Evolutionary conservation across 495 filamentous ascomycete species (phyloP).

Genomic region (Penicillium chermesinum): DNA sequence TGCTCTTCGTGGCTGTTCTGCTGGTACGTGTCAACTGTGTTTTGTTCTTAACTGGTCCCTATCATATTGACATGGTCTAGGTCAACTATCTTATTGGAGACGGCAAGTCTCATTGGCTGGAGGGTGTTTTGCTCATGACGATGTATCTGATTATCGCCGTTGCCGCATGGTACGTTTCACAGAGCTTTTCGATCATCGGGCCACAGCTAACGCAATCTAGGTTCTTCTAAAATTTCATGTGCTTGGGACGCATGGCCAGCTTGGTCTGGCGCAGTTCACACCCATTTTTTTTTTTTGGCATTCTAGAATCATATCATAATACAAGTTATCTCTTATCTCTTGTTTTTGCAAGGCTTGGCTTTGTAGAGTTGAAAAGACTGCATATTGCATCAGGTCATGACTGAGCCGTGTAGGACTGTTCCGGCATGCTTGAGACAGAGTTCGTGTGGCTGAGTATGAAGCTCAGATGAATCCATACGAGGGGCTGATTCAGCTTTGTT

Average conservation of each 20-base stretch:
- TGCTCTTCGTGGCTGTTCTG: constrained; percentile 72
- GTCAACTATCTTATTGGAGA: constrained; percentile 78
- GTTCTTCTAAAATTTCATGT: not conserved
- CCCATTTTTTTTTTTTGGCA: not conserved
- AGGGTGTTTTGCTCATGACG: constrained; percentile 68
- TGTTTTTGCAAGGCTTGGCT: too few relatives aligned
- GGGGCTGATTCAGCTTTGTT: too few relatives aligned
- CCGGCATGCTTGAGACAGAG: too few relatives aligned
- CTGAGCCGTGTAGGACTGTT: too few relatives aligned
- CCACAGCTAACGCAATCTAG: not conserved
- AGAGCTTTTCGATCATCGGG: not conserved
- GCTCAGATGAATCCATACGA: too few relatives aligned
- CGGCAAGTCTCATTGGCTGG: constrained; percentile 60
- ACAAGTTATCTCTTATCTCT: too few relatives aligned
- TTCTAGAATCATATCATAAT: not conserved
- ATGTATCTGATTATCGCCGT: constrained; percentile 70
- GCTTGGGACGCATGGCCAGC: not conserved
- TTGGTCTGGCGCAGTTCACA: not conserved
- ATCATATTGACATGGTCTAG: constrained; percentile 11
- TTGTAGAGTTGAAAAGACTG: too few relatives aligned
- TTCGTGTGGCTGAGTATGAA: too few relatives aligned
- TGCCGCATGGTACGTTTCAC: constrained; percentile 44
- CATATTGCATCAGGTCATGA: too few relatives aligned
- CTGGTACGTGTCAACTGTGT: constrained; percentile 47
- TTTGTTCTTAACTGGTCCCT: not conserved